Evolutionary conservation across 495 filamentous ascomycete genomes (phyloP), one percentile per base, ranked within the genome.

Genomic region (Penicillium flavigenum): DNA sequence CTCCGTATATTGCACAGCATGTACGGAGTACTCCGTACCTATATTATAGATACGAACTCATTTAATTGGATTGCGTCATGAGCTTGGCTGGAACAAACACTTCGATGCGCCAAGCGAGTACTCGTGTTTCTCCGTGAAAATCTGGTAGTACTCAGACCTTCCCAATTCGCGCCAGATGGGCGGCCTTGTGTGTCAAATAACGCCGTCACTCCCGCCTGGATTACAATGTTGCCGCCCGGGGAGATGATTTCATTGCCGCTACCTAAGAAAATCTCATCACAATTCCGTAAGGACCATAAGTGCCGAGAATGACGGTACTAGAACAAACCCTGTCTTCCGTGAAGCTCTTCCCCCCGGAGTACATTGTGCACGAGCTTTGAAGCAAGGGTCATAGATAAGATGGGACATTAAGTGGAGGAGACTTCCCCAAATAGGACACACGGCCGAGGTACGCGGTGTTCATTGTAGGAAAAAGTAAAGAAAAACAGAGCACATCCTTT

Each of bases 351-450:
- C 32, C 32, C 17, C 32, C 39, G n/a, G 39, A 53, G 20, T 22
- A 44, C 36, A 39, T 39, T 3, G 36, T 1, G 6, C 51, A 31
- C 38, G 39, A 44, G 51, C 38, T 53, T 48, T 19, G 31, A 31
- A 29, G 55, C 47, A 45, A 51, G 56, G 47, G 34, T 49, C 3
- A 49, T 43, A 45, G 46, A 32, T 36, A 46, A 19, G 39, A 59
- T 64, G 62, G 46, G 44, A 62, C 59, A 44, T 56, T 43, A 53
- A 44, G 57, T 61, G 55, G 61, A 64, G 59, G 61, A 46, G 20
- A 49, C 36, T 64, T 67, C n/a, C 70, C 68, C 44, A 32, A 71
- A 66, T 43, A 34, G 63, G 70, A 51, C 52, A 63, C 48, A 69
- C 34, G 57, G 65, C 70, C 70, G 70, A 73, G 61, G 20, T 53